Conservation (phyloP, 768 basidiomycete species). For the Boletus pseudopeckii region DNA sequence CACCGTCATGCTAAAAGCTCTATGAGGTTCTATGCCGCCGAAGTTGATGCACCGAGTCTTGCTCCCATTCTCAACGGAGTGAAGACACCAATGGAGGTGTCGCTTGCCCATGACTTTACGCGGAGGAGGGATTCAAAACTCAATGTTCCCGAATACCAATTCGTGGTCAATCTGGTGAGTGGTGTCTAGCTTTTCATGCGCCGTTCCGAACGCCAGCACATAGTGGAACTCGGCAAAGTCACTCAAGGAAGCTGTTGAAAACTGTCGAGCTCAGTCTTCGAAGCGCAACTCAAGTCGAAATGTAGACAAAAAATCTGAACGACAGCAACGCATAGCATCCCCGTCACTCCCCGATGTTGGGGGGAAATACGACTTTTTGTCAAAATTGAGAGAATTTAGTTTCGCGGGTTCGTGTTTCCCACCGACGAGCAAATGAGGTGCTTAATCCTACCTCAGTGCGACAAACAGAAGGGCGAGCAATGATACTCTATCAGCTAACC, state of each 20-base stretch:
- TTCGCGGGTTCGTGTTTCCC: slow-evolving; percentile 22
- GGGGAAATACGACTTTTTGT: neutral
- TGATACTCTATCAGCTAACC: slow-evolving; percentile 40
- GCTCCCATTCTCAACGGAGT: slow-evolving; percentile 12
- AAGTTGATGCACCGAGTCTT: slow-evolving; percentile 31
- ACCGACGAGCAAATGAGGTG: neutral
- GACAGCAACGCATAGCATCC: neutral
- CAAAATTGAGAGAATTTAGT: slow-evolving; percentile 19
- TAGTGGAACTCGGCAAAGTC: slow-evolving; percentile 46
- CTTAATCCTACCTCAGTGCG: slow-evolving; percentile 40
- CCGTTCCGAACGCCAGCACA: neutral
- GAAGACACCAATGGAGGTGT: slow-evolving; percentile 26
- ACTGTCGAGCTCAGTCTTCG: neutral
- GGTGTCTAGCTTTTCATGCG: neutral
- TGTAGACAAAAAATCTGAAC: slow-evolving; percentile 5
- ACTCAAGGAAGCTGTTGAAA: slow-evolving; percentile 29
- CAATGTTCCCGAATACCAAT: slow-evolving; percentile 20
- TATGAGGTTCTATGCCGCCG: slow-evolving; percentile 63
- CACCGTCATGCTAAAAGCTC: slow-evolving; percentile 49
- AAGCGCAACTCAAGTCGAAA: neutral
- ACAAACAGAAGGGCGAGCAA: slow-evolving; percentile 56
- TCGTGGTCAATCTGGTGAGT: slow-evolving; percentile 42
- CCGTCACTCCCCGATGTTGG: neutral
- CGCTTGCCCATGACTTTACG: slow-evolving; percentile 41
- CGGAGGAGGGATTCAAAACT: slow-evolving; percentile 10